A percentile compares a stretch with the other conserved stretches of the same genome.
phyloP scores from a whole-genome alignment of 2,329 filamentous ascomycete species.

The Nothophaeocryptopus gaeumannii region DNA sequence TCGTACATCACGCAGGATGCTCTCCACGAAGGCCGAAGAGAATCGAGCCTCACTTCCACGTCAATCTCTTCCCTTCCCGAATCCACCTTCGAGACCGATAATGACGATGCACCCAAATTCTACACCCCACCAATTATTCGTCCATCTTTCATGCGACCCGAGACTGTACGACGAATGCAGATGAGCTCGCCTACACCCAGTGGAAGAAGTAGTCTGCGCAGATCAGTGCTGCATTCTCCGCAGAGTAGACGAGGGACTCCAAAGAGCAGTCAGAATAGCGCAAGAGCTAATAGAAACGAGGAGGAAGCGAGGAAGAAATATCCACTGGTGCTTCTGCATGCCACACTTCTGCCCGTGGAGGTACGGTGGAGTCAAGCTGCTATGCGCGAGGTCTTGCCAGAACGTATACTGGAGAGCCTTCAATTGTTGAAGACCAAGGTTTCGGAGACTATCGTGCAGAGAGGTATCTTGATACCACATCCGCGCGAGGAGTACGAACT shows the following conservation, averaged over 20 bases:
- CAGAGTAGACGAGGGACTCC: conserved; percentile 49
- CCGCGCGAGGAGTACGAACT: conserved; percentile 77
- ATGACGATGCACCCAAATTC: conserved; percentile 34
- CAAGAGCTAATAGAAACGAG: conserved; percentile 34
- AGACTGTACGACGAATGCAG: conserved; percentile 67
- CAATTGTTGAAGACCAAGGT: conserved; percentile 66
- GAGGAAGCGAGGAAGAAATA: conserved; percentile 23
- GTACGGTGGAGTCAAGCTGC: conserved; percentile 57
- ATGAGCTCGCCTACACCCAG: conserved; percentile 66
- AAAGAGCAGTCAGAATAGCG: conserved; percentile 52
- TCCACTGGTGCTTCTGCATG: conserved; percentile 75
- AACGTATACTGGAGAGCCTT: conserved; percentile 57
- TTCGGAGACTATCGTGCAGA: conserved; percentile 69
- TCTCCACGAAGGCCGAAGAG: conserved; percentile 21
- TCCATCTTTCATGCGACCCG: conserved; percentile 66
- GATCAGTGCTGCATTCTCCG: conserved; percentile 30
- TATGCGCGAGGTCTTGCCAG: conserved; percentile 52
- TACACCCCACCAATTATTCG: conserved; percentile 60
- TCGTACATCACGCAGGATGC: conserved; percentile 8
- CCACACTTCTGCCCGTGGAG: conserved; percentile 69
- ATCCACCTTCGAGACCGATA: conserved; percentile 30
- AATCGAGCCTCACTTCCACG: conserved; percentile 29
- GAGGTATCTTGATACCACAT: conserved; percentile 72
- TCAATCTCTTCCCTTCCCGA: conserved; percentile 35
- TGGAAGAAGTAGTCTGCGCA: conserved; percentile 41